Evolutionary conservation across 2,329 filamentous ascomycete species (phyloP).

Genomic region (Neofusicoccum kwambonambiense): DNA sequence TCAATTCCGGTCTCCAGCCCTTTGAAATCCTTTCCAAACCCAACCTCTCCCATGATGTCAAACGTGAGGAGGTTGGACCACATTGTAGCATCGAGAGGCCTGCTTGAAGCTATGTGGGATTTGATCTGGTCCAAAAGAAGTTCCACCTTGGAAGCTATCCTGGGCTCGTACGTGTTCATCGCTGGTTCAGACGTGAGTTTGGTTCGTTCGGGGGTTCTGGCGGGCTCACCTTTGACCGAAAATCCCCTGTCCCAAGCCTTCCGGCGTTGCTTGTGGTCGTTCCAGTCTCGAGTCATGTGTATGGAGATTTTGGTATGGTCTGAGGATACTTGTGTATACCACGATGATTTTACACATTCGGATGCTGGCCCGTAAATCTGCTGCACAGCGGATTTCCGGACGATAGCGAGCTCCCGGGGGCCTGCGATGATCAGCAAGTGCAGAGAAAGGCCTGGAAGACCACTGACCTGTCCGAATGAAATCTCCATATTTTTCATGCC

Average conservation of each 20-base stretch:
- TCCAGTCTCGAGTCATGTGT: constrained; percentile 30
- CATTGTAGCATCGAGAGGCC: constrained; percentile 28
- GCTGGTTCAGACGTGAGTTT: constrained; percentile 19
- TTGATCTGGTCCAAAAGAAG: constrained; percentile 28
- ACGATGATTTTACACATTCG: constrained; percentile 31
- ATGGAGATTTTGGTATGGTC: constrained; percentile 27
- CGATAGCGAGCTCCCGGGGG: constrained; percentile 34
- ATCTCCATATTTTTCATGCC: constrained; percentile 33
- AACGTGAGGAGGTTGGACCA: constrained; percentile 45
- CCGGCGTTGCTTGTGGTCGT: constrained; percentile 31
- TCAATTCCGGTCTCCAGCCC: constrained; percentile 31
- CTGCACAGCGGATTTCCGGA: constrained; percentile 28
- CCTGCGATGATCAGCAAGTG: constrained; percentile 19
- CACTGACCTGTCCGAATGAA: constrained; percentile 30
- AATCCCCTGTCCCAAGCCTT: constrained; percentile 36
- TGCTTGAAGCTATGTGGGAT: constrained; percentile 20
- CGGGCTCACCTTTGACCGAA: constrained; percentile 24
- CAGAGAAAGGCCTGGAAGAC: background rate
- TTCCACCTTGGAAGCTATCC: constrained; percentile 31
- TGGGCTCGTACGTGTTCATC: constrained; percentile 36
- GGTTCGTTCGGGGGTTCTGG: background rate
- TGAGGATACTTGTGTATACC: constrained; percentile 24
- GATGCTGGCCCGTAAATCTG: constrained; percentile 31
- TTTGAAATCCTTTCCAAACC: constrained; percentile 42
- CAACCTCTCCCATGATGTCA: constrained; percentile 51